phyloP scores from a whole-genome alignment of 768 basidiomycete species.

The Boletus sensibilis region DNA sequence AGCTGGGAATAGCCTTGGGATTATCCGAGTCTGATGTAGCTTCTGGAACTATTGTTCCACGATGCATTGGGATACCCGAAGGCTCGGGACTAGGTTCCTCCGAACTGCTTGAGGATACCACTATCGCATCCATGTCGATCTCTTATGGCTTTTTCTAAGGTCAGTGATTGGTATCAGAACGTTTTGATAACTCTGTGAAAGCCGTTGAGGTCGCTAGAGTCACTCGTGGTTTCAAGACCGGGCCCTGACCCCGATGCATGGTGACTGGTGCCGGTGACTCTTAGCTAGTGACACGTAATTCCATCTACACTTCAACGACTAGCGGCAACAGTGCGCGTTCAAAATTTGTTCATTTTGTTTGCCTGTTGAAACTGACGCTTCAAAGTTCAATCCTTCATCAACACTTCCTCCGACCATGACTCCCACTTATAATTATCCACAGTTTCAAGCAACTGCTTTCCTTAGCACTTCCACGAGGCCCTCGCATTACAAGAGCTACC shows the following conservation, averaged over 20 bases:
- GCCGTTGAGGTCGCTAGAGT: background rate
- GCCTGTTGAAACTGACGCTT: background rate
- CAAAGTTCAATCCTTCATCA: background rate
- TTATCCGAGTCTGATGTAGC: background rate
- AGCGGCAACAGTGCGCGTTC: background rate
- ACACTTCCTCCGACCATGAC: constrained; percentile 20
- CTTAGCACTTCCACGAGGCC: constrained; percentile 13
- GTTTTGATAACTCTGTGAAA: background rate
- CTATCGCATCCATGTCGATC: background rate
- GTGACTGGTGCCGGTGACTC: too few relatives aligned
- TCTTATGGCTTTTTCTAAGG: background rate
- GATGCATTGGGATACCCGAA: background rate
- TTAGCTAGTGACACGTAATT: background rate
- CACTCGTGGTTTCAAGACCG: background rate
- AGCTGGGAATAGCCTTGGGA: background rate
- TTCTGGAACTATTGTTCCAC: background rate
- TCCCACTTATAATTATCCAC: constrained; percentile 20
- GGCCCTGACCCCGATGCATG: too few relatives aligned
- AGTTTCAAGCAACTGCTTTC: constrained; percentile 8
- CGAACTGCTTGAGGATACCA: background rate
- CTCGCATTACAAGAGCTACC: constrained; percentile 16
- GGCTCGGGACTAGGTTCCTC: background rate
- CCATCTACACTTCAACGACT: too few relatives aligned
- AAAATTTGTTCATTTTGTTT: background rate
- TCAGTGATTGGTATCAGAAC: constrained; percentile 4